Evolutionary conservation across 2,329 filamentous ascomycete genomes (phyloP), one percentile per base, ranked within the genome.

Genomic region (Alternaria arbusti): DNA sequence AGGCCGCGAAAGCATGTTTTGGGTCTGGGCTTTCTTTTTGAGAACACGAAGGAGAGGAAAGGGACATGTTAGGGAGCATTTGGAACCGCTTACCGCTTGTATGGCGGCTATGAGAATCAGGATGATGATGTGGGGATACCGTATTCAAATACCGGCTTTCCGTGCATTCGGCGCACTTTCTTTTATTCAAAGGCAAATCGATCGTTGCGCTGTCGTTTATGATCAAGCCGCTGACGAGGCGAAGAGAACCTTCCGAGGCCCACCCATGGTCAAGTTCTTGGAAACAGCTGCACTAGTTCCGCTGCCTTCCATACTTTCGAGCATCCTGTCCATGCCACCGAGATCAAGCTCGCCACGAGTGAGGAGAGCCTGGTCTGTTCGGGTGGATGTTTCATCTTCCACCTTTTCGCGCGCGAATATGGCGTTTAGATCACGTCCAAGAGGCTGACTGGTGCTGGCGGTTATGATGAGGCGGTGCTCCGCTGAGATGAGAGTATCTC

Each of bases 261-360:
- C 76, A 8, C 74, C 75, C 43, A 76, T 67, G 9, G 70, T 70
- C 50, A 78, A 32, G 46, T 58, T 74, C 57, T 69, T 72, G 20
- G 70, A 62, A 5, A 63, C 63, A 45, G 60, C 66, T 17, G 67
- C 71, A 57, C 68, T 67, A 54, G 61, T 70, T 40, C 69, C 71
- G 56, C 69, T 72, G 28, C 66, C 67, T 40, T 77, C 76, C 74
- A 80, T 78, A 30, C 68, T 68, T 5, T 79, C 77, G 1, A 86
- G 79, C 67, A 85, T 69, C 52, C 82, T 76, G 59, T 84, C 81
- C 78, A 85, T 82, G 9, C 83, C 83, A 30, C 81, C 82, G 15
- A 85, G 70, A 64, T 84, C 83, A 9, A 85, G 79, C 61, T 83
- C 81, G 20, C 82, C 82, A 11, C 76, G 74, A 45, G 80, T 76